These are phyloP conservation scores for Arthrobotrys conoides DNA, from an alignment of 2,329 filamentous ascomycete species.

Conservation along the genomic window DNA sequence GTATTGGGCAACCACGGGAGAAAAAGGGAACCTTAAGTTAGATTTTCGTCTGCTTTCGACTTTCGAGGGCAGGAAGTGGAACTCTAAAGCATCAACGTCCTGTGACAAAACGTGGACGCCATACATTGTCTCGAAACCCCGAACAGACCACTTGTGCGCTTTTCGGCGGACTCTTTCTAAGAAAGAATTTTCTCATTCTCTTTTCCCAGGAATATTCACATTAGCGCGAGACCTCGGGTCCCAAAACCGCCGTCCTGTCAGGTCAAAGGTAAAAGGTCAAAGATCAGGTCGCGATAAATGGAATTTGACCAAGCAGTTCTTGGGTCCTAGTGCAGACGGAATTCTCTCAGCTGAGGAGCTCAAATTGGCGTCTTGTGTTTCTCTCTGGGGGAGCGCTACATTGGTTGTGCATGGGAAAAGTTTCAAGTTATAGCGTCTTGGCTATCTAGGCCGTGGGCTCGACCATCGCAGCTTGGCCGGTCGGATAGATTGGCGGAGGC, in stretches of 20 bases:
- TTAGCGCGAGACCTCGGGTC: conserved; percentile 20
- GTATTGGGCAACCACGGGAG: conserved; percentile 29
- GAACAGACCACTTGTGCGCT: conserved; percentile 13
- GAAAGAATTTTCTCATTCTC: background rate
- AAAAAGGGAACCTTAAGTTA: conserved; percentile 28
- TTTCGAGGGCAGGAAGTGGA: background rate
- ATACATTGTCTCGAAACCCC: conserved; percentile 10
- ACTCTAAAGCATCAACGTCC: conserved; percentile 20
- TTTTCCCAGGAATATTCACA: conserved; percentile 1
- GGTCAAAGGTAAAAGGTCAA: conserved; percentile 5
- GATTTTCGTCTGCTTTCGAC: conserved; percentile 29
- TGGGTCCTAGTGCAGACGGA: conserved; percentile 33
- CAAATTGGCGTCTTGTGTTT: conserved; percentile 21
- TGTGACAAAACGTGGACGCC: conserved; percentile 32
- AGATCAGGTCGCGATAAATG: conserved; percentile 26
- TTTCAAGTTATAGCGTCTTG: conserved; percentile 36
- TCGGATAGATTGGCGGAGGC: conserved; percentile 38
- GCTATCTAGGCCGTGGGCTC: conserved; percentile 21
- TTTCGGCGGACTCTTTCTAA: background rate
- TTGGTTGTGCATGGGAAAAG: conserved; percentile 15
- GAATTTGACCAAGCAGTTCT: conserved; percentile 8
- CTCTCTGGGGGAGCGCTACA: conserved; percentile 14
- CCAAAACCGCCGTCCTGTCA: conserved; percentile 32
- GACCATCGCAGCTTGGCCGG: conserved; percentile 15
- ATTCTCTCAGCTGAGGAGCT: conserved; percentile 41